Conservation (phyloP, 768 basidiomycete genomes). For the Suillus discolor region DNA sequence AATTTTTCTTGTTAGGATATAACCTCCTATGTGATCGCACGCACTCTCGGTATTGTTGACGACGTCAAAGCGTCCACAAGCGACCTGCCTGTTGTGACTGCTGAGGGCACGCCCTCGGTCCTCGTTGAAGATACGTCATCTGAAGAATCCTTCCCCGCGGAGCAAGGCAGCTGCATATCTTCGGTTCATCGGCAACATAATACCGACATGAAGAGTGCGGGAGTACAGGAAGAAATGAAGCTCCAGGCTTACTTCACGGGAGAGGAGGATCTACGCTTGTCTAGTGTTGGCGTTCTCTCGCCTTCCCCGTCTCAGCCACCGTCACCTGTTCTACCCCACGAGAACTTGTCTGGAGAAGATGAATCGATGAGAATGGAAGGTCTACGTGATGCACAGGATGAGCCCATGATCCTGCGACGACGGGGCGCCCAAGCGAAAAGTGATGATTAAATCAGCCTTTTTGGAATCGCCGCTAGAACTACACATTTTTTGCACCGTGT, state of each 20-base stretch:
- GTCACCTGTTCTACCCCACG: constrained; percentile 58
- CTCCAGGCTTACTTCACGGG: constrained; percentile 55
- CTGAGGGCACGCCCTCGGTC: constrained; percentile 14
- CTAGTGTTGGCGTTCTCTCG: constrained; percentile 75
- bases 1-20: constrained; percentile 60
- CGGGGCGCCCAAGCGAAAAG: constrained; percentile 14
- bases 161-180: neutral
- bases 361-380: constrained; percentile 17
- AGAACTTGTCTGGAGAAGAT: constrained; percentile 23
- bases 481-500: constrained; percentile 15
- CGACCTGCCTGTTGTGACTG: constrained; percentile 40
- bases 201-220: neutral
- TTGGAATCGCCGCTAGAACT: constrained; percentile 8
- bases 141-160: constrained; percentile 21
- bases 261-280: constrained; percentile 52
- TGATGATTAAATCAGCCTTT: constrained; percentile 11
- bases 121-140: constrained; percentile 14
- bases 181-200: constrained; percentile 8
- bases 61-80: constrained; percentile 73
- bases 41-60: constrained; percentile 79
- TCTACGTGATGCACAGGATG: constrained; percentile 13
- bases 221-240: constrained; percentile 12
- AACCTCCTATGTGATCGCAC: constrained; percentile 78
- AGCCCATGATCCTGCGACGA: constrained; percentile 24
- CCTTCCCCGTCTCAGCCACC: constrained; percentile 68